Conservation (phyloP, 2,329 filamentous ascomycete genomes). For the Botrytis pseudocinerea region DNA sequence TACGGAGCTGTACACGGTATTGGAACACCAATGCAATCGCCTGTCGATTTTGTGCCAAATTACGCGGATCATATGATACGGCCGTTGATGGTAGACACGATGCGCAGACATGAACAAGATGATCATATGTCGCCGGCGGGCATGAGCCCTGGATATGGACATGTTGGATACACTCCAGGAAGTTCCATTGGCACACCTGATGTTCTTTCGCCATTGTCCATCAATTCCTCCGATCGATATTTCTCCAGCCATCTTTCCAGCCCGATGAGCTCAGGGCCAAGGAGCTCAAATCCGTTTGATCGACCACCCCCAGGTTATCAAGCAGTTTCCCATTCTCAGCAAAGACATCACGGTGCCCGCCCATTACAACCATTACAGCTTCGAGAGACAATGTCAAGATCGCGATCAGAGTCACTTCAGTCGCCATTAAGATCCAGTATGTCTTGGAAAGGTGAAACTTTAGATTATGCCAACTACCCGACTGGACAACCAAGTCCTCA, state of each 20-base stretch:
- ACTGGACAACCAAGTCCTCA: conserved; percentile 49
- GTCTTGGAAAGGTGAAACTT: conserved; percentile 62
- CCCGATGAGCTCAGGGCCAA: conserved; percentile 50
- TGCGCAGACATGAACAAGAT: conserved; percentile 62
- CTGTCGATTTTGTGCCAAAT: conserved; percentile 44
- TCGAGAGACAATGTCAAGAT: conserved; percentile 57
- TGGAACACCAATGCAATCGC: conserved; percentile 40
- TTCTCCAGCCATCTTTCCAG: conserved; percentile 51
- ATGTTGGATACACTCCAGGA: conserved; percentile 62
- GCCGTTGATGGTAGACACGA: conserved; percentile 67
- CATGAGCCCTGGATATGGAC: conserved; percentile 66
- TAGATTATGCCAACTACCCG: conserved; percentile 57
- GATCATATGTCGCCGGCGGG: conserved; percentile 67
- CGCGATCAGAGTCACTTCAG: conserved; percentile 58
- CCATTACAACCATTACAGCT: conserved; percentile 60
- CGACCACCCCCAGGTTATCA: conserved; percentile 54
- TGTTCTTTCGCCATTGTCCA: conserved; percentile 58
- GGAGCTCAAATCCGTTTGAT: conserved; percentile 55
- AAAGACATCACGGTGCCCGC: conserved; percentile 48
- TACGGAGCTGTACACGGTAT: conserved; percentile 55
- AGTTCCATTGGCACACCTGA: conserved; percentile 53
- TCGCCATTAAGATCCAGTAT: conserved; percentile 60
- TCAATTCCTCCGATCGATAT: conserved; percentile 56
- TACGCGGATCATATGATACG: conserved; percentile 59
- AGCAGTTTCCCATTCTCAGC: conserved; percentile 47